A percentile compares a stretch with the other conserved stretches of the same genome.
Conservation (phyloP, 306 rosid genomes). For the Medicago arabica region DNA sequence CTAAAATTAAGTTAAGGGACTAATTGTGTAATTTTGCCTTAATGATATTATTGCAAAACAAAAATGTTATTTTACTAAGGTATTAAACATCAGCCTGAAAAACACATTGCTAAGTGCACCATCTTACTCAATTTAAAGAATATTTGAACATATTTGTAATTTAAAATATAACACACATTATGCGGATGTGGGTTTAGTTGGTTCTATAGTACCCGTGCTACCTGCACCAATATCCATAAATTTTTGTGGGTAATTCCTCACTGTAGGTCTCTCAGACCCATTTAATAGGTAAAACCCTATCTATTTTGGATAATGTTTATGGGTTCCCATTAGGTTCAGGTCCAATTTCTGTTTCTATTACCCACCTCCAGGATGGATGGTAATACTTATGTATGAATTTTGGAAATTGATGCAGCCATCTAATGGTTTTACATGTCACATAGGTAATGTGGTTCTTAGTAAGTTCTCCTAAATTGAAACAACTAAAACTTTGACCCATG, state of each 20-base stretch:
- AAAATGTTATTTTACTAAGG: too few species aligned
- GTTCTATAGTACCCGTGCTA: background rate
- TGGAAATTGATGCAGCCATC: constrained; percentile 1
- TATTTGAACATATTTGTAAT: background rate
- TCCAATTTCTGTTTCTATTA: background rate
- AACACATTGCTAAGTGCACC: too few species aligned
- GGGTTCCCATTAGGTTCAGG: background rate
- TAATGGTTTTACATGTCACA: too few species aligned
- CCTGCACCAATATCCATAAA: background rate
- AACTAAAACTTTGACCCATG: too few species aligned
- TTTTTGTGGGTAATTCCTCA: background rate
- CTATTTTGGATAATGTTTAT: background rate
- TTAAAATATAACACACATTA: background rate
- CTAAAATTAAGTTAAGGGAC: too few species aligned
- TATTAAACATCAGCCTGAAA: too few species aligned
- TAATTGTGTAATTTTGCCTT: too few species aligned
- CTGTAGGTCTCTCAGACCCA: background rate
- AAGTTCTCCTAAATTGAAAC: too few species aligned
- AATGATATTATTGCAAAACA: constrained; percentile 3
- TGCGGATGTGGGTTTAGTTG: background rate
- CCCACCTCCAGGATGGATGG: background rate
- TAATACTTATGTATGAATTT: background rate
- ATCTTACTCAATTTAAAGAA: too few species aligned
- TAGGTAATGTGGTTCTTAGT: too few species aligned
- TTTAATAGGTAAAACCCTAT: background rate